phyloP scores from a whole-genome alignment of 2,329 filamentous ascomycete genomes.

The Pseudocercospora crystallina region DNA sequence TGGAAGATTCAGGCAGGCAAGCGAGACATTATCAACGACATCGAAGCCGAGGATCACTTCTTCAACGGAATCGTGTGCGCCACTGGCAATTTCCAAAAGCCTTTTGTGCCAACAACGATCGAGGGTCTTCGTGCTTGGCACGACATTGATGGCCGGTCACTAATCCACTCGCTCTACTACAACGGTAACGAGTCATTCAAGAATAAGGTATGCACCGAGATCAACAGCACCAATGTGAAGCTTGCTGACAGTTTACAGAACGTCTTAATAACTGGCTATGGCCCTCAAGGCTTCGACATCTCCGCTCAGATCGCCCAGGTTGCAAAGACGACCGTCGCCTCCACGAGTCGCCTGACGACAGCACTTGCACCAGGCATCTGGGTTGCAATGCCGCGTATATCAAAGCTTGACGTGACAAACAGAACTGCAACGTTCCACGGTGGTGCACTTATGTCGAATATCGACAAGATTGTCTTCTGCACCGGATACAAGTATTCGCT shows the following conservation, averaged over 20 bases:
- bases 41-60: not conserved
- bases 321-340: conserved; percentile 3
- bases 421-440: conserved; percentile 4
- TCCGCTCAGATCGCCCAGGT: not conserved
- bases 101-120: conserved; percentile 1
- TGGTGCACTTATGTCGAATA: not conserved
- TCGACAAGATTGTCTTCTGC: conserved; percentile 16
- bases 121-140: conserved; percentile 4
- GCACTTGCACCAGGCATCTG: not conserved
- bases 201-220: conserved; percentile 7
- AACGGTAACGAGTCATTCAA: not conserved
- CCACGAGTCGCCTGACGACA: not conserved
- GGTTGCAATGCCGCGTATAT: not conserved
- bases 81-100: conserved; percentile 11
- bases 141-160: not conserved
- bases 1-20: not conserved
- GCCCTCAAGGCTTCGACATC: conserved; percentile 18
- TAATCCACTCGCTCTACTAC: conserved; percentile 8
- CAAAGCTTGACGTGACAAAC: conserved; percentile 1
- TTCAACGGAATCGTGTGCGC: conserved; percentile 12
- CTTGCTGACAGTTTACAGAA: conserved; percentile 1
- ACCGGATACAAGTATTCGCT: conserved; percentile 17
- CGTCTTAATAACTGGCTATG: conserved; percentile 17
- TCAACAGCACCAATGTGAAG: too few relatives aligned
- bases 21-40: not conserved